Percentiles rank a stretch among this genome's conserved stretches.
Conservation (phyloP, 192 early-diverging fungal genomes). For the Blastocladiella britannica region DNA sequence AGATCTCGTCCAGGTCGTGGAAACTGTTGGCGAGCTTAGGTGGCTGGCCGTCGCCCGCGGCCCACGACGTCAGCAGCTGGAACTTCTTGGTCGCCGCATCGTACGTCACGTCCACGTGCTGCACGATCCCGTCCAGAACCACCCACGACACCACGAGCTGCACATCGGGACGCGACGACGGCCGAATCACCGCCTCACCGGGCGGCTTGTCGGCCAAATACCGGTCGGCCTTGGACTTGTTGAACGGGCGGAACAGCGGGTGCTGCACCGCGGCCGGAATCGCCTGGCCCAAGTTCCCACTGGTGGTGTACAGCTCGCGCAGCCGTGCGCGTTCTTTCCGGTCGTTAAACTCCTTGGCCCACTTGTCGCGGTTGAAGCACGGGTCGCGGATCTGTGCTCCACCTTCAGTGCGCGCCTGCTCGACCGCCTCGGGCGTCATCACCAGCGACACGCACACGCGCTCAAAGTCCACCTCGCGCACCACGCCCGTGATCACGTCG, state of each 20-base stretch:
- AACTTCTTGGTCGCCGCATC: neutral
- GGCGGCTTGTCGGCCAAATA: conserved; percentile 39
- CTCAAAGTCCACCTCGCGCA: conserved; percentile 61
- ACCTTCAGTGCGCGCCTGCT: conserved; percentile 12
- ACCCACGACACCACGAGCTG: conserved; percentile 90
- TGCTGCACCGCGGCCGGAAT: conserved; percentile 39
- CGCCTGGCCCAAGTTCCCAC: neutral
- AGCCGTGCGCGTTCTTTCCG: conserved; percentile 10
- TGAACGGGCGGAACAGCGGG: conserved; percentile 60
- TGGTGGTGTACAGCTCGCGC: conserved; percentile 5
- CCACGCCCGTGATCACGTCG: conserved; percentile 48
- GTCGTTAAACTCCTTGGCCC: conserved; percentile 17
- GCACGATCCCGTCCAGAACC: conserved; percentile 60
- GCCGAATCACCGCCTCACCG: conserved; percentile 70
- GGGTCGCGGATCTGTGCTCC: conserved; percentile 19
- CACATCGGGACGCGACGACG: conserved; percentile 69
- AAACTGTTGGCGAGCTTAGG: no score
- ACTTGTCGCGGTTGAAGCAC: conserved; percentile 32
- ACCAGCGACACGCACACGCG: conserved; percentile 56
- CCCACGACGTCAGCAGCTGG: neutral
- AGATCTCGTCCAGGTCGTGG: neutral
- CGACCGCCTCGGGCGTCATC: conserved; percentile 34
- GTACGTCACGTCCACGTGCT: conserved; percentile 51
- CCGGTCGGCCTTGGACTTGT: conserved; percentile 46
- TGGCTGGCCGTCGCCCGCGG: neutral